Conservation (phyloP, 2,329 filamentous ascomycete species). For the Diplodia intermedia region DNA sequence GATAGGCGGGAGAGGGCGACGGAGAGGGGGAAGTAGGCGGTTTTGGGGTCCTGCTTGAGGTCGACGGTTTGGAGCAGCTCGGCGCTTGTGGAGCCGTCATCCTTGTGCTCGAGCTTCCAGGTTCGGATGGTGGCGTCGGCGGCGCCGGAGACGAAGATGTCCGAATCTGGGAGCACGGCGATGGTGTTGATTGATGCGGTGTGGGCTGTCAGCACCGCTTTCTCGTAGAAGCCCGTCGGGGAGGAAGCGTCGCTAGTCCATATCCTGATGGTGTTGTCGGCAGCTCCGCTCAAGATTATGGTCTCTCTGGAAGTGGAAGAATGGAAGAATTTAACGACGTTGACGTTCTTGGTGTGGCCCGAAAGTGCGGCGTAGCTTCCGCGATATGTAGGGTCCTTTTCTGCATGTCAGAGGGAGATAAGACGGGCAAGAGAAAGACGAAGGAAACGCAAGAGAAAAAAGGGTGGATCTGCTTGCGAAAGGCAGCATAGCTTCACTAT, state of each 20-base stretch:
- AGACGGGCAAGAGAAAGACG: not conserved
- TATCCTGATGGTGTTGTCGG: slow-evolving; percentile 77
- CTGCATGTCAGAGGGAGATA: not conserved
- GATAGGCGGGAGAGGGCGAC: slow-evolving; percentile 71
- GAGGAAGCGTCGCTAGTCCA: slow-evolving; percentile 54
- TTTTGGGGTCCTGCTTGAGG: slow-evolving; percentile 63
- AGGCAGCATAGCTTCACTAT: not conserved
- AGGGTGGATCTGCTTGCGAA: not conserved
- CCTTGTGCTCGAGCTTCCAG: slow-evolving; percentile 67
- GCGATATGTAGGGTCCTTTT: slow-evolving; percentile 47
- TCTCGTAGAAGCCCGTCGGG: slow-evolving; percentile 48
- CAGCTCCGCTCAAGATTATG: slow-evolving; percentile 78
- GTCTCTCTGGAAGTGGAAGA: slow-evolving; percentile 55
- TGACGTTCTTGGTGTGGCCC: slow-evolving; percentile 81
- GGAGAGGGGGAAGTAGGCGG: slow-evolving; percentile 82
- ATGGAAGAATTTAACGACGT: slow-evolving; percentile 80
- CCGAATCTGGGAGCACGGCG: slow-evolving; percentile 52
- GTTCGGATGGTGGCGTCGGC: slow-evolving; percentile 68
- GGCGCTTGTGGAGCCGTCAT: slow-evolving; percentile 40
- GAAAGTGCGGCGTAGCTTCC: slow-evolving; percentile 73
- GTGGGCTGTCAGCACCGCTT: slow-evolving; percentile 68
- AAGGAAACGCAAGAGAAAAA: not conserved
- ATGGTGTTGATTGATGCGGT: slow-evolving; percentile 75
- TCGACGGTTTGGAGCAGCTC: slow-evolving; percentile 40
- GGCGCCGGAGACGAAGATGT: slow-evolving; percentile 65